A percentile compares a stretch with the other conserved stretches of the same genome.
Evolutionary conservation across 2,329 filamentous ascomycete species (phyloP).

Genomic region (Phaeosphaeria sp.): DNA sequence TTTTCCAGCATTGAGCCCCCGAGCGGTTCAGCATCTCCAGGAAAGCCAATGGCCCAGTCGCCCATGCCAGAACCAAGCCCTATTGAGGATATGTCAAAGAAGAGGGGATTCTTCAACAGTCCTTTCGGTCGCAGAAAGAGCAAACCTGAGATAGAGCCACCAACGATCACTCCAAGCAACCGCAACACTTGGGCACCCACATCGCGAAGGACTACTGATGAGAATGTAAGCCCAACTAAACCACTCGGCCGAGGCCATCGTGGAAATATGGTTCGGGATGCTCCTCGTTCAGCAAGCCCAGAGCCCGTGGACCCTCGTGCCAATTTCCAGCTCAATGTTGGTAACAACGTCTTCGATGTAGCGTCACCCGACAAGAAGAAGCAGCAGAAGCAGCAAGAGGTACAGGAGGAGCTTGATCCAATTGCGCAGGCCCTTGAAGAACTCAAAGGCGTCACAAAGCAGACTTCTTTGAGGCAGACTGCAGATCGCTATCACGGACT

Average conservation of each 20-base stretch:
- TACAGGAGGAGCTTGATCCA: conserved; percentile 75
- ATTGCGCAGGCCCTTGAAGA: conserved; percentile 93
- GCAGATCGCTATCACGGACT: conserved; percentile 96
- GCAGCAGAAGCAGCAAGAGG: conserved; percentile 50
- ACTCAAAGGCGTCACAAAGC: conserved; percentile 85
- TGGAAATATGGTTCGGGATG: conserved; percentile 37
- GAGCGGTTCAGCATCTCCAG: conserved; percentile 75
- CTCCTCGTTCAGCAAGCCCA: conserved; percentile 53
- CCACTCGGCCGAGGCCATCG: conserved; percentile 40
- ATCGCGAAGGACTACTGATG: conserved; percentile 46
- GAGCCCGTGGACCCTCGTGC: conserved; percentile 92
- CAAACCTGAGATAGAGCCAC: conserved; percentile 73
- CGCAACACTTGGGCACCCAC: conserved; percentile 63
- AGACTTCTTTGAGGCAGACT: conserved; percentile 82
- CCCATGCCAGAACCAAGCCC: conserved; percentile 30
- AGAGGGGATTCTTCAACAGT: conserved; percentile 90
- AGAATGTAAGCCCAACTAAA: conserved; percentile 53
- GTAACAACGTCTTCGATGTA: conserved; percentile 95
- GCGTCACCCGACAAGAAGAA: conserved; percentile 72
- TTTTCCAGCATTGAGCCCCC: conserved; percentile 83
- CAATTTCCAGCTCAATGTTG: conserved; percentile 90
- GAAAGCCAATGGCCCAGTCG: conserved; percentile 59
- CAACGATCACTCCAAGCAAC: conserved; percentile 47
- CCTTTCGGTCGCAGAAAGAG: conserved; percentile 91
- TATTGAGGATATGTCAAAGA: conserved; percentile 61